Percentiles rank a stretch among this genome's conserved stretches.
These are phyloP conservation scores for Psilocybe tampanensis DNA, from an alignment of 768 basidiomycete species.

Conservation along the genomic window DNA sequence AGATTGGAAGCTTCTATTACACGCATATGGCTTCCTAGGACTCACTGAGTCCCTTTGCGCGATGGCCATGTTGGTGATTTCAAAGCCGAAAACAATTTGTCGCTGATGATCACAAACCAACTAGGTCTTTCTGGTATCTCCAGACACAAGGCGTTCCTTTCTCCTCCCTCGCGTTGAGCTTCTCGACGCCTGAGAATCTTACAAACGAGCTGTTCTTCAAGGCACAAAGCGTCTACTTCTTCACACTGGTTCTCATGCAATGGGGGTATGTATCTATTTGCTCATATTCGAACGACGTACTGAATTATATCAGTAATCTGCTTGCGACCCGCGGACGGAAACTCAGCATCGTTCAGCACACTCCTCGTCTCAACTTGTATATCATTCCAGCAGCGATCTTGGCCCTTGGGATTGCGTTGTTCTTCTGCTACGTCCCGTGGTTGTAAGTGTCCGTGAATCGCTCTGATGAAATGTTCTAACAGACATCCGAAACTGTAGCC, in stretches of 20 bases:
- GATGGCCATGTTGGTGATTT: conserved; percentile 44
- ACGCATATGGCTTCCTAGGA: conserved; percentile 62
- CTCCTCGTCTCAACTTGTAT: conserved; percentile 45
- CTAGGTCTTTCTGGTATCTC: conserved; percentile 35
- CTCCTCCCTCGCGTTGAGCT: conserved; percentile 46
- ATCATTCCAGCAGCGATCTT: conserved; percentile 47
- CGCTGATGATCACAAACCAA: conserved; percentile 18
- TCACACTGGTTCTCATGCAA: conserved; percentile 60
- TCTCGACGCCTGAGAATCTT: conserved; percentile 33
- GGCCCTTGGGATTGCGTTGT: conserved; percentile 45
- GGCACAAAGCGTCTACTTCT: conserved; percentile 57
- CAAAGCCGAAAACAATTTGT: not conserved
- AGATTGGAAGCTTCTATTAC: conserved; percentile 52
- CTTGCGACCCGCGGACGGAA: conserved; percentile 57
- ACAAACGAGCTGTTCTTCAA: conserved; percentile 39
- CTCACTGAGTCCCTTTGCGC: conserved; percentile 48
- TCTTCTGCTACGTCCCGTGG: conserved; percentile 43
- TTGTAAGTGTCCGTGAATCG: conserved; percentile 28
- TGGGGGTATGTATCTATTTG: conserved; percentile 35
- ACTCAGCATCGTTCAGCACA: conserved; percentile 57
- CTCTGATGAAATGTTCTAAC: not conserved
- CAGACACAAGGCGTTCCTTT: conserved; percentile 50
- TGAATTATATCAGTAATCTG: conserved; percentile 40
- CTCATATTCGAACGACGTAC: not conserved
- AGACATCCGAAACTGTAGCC: conserved; percentile 23